Percentiles rank a stretch among this genome's conserved stretches.
These are phyloP conservation scores for Tulasnella sp. DNA, from an alignment of 768 basidiomycete species.

Conservation along the genomic window DNA sequence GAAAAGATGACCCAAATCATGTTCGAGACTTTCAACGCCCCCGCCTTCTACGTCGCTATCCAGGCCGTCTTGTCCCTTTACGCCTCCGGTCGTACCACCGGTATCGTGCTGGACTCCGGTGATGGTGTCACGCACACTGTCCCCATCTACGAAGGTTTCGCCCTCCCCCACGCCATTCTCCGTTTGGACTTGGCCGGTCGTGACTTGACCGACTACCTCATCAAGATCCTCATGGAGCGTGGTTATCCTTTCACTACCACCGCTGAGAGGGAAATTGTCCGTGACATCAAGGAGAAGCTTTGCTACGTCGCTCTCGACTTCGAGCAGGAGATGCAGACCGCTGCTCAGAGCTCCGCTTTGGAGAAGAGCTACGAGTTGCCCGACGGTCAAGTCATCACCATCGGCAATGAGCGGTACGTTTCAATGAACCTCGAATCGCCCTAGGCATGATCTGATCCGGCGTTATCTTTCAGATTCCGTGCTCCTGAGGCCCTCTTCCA, in stretches of 20 bases:
- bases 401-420: conserved; percentile 72
- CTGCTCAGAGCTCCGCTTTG: conserved; percentile 75
- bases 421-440: not conserved
- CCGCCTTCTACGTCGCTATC: conserved; percentile 64
- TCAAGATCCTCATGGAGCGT: conserved; percentile 81
- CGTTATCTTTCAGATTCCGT: conserved; percentile 36
- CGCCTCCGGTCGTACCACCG: conserved; percentile 90
- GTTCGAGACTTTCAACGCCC: conserved; percentile 69
- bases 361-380: conserved; percentile 94
- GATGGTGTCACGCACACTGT: conserved; percentile 96
- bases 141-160: conserved; percentile 92
- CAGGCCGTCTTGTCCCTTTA: conserved; percentile 70
- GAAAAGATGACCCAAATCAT: conserved; percentile 73
- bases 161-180: conserved; percentile 84
- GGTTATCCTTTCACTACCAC: conserved; percentile 92
- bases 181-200: conserved; percentile 89
- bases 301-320: conserved; percentile 94
- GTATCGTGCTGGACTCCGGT: conserved; percentile 91
- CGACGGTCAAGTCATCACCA: conserved; percentile 88
- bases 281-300: conserved; percentile 90
- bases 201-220: conserved; percentile 74
- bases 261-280: conserved; percentile 86
- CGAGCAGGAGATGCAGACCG: conserved; percentile 85
- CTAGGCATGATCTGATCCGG: not conserved
- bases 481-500: conserved; percentile 53